A percentile compares a stretch with the other conserved stretches of the same genome.
phyloP scores from a whole-genome alignment of 805 yeast genomes.

The Starmerella roubikii region DNA sequence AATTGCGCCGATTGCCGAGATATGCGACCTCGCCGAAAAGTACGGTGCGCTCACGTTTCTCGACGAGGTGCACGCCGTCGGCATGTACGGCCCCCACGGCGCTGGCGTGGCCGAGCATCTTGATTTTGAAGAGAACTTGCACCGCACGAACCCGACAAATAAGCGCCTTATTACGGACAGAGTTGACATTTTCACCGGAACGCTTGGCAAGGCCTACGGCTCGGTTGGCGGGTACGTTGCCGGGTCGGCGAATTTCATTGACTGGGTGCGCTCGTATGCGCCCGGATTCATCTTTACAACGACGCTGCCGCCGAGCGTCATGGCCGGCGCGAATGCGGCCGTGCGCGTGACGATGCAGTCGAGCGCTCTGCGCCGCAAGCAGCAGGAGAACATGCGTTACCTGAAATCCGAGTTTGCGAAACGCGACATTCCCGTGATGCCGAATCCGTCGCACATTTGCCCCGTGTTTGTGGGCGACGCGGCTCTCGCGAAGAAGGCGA shows the following conservation, averaged over 20 bases:
- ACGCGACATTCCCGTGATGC: conserved; percentile 85
- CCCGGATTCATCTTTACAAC: conserved; percentile 98
- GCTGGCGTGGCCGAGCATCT: conserved; percentile 98
- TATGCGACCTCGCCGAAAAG: conserved; percentile 92
- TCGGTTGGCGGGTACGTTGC: conserved; percentile 97
- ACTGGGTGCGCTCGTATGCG: conserved; percentile 91
- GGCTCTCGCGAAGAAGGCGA: conserved; percentile 76
- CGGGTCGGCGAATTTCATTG: conserved; percentile 67
- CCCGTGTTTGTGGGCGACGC: conserved; percentile 95
- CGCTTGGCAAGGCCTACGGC: conserved; percentile 94
- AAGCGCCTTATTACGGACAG: conserved; percentile 50
- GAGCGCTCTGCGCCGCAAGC: conserved; percentile 62
- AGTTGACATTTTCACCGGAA: conserved; percentile 92
- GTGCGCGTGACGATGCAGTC: conserved; percentile 72
- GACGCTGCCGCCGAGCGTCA: conserved; percentile 88
- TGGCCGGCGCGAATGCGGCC: conserved; percentile 90
- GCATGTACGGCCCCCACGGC: conserved; percentile 98
- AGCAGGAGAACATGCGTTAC: conserved; percentile 74
- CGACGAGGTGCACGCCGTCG: conserved; percentile 98
- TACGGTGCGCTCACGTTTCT: conserved; percentile 94
- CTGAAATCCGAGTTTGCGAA: conserved; percentile 58
- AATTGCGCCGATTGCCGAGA: conserved; percentile 79
- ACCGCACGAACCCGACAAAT: conserved; percentile 9
- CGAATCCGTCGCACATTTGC: conserved; percentile 94
- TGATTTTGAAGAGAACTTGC: conserved; percentile 71